Percentiles rank a stretch among this genome's conserved stretches.
Evolutionary conservation across 1,139 yeast species (phyloP).

Genomic region (Nakaseomyces glabratus): DNA sequence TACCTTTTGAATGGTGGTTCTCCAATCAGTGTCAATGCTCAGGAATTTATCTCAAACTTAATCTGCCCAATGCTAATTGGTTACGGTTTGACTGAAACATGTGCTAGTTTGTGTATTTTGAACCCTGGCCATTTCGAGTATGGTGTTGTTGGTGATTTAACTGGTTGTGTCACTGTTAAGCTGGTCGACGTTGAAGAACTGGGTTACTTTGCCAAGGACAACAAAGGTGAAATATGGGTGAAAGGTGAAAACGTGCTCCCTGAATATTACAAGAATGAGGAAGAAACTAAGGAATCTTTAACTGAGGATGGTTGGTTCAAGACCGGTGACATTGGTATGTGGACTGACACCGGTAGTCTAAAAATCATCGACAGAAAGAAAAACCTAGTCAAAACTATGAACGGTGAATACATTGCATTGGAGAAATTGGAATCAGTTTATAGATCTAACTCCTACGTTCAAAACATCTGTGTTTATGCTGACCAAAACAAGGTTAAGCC

Average conservation of each 20-base stretch:
- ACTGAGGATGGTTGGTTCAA: conserved; percentile 76
- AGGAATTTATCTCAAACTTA: conserved; percentile 64
- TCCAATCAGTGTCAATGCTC: conserved; percentile 77
- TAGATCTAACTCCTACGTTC: conserved; percentile 70
- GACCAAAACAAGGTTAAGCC: conserved; percentile 84
- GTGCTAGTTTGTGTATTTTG: conserved; percentile 74
- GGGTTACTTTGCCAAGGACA: conserved; percentile 81
- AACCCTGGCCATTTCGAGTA: conserved; percentile 57
- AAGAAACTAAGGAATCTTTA: conserved; percentile 72
- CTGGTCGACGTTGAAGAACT: conserved; percentile 88
- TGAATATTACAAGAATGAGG: conserved; percentile 74
- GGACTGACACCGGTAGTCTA: conserved; percentile 75
- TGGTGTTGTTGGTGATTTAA: conserved; percentile 75
- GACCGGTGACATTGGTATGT: conserved; percentile 96
- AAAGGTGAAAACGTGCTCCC: conserved; percentile 63
- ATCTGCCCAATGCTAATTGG: conserved; percentile 88
- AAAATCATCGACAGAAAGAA: conserved; percentile 87
- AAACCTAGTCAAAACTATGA: conserved; percentile 88
- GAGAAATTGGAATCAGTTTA: conserved; percentile 82
- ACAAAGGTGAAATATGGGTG: conserved; percentile 87
- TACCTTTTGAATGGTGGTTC: conserved; percentile 88
- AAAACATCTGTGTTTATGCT: conserved; percentile 87
- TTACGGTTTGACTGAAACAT: conserved; percentile 96
- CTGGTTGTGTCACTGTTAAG: conserved; percentile 82
- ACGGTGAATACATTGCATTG: conserved; percentile 96